phyloP scores from a whole-genome alignment of 1,284 basidiomycete genomes.

The Athelia sp. region DNA sequence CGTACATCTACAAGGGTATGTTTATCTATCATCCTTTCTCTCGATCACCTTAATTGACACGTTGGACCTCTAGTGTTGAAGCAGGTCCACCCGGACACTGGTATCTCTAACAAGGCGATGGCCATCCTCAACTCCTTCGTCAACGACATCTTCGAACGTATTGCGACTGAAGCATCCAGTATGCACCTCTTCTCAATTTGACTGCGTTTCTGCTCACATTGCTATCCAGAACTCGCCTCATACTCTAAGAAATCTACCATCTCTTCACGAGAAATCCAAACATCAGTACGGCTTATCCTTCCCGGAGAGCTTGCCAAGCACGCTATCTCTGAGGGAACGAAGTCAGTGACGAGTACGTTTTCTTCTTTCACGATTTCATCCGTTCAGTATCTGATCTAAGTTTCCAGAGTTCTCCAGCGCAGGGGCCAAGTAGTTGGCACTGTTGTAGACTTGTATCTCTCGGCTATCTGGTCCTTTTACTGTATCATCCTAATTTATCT shows the following conservation, averaged over 20 bases:
- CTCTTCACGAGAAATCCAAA: constrained; percentile 92
- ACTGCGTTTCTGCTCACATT: constrained; percentile 1
- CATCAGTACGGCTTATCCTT: constrained; percentile 86
- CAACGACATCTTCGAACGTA: constrained; percentile 91
- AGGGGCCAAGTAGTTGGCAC: constrained; percentile 43
- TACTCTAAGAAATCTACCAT: constrained; percentile 96
- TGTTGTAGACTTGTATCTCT: constrained; percentile 1
- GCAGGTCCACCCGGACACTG: constrained; percentile 95
- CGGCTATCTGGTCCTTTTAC: constrained; percentile 3
- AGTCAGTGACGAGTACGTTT: constrained; percentile 42
- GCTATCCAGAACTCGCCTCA: constrained; percentile 71
- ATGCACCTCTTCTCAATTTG: constrained; percentile 23
- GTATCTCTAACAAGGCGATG: constrained; percentile 98
- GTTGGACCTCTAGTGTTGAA: constrained; percentile 57
- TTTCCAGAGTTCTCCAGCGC: constrained; percentile 57
- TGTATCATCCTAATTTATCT: constrained; percentile 20
- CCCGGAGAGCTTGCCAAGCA: constrained; percentile 85
- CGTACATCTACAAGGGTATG: constrained; percentile 91
- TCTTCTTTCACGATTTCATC: background rate
- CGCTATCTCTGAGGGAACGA: constrained; percentile 75
- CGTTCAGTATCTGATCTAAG: background rate
- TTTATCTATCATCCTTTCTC: constrained; percentile 7
- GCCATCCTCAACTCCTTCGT: constrained; percentile 91
- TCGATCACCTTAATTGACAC: constrained; percentile 7
- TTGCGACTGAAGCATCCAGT: constrained; percentile 87